Conservation (phyloP, 1,284 basidiomycete genomes). For the Quambalaria eucalypti region DNA sequence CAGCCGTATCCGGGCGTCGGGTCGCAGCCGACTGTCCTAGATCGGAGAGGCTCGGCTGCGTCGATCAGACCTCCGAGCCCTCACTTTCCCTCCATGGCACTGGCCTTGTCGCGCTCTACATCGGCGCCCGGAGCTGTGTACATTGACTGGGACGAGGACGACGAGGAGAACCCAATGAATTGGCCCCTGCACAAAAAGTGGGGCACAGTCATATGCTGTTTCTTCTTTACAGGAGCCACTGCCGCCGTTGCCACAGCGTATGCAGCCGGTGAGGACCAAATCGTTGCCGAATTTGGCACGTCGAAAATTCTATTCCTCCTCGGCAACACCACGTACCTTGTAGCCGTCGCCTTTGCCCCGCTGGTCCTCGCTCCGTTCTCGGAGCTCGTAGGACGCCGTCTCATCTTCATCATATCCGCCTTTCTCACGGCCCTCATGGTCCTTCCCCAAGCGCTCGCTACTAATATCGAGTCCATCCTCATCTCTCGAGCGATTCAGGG, state of each 20-base stretch:
- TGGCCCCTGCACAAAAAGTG: constrained; percentile 19
- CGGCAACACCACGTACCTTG: constrained; percentile 19
- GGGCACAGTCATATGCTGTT: constrained; percentile 16
- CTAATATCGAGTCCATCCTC: constrained; percentile 31
- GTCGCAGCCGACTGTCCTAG: background rate
- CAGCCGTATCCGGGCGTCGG: too few relatives aligned
- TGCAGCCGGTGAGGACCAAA: background rate
- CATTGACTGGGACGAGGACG: constrained; percentile 25
- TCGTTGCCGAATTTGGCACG: constrained; percentile 1
- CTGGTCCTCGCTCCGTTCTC: constrained; percentile 25
- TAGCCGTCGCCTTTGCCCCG: constrained; percentile 26
- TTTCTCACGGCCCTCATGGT: constrained; percentile 25
- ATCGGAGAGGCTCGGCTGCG: background rate
- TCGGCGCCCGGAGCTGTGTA: constrained; percentile 6
- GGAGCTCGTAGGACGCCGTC: constrained; percentile 22
- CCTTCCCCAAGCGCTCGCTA: constrained; percentile 36
- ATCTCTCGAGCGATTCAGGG: constrained; percentile 47
- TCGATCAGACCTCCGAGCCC: background rate
- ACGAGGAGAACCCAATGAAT: constrained; percentile 32
- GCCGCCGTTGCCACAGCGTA: constrained; percentile 15
- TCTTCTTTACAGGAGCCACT: constrained; percentile 28
- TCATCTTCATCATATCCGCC: constrained; percentile 22
- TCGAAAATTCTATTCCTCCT: constrained; percentile 5
- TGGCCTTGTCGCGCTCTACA: background rate
- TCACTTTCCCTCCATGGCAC: background rate